Evolutionary conservation across 768 basidiomycete genomes (phyloP).

Genomic region (Lactarius sp.): DNA sequence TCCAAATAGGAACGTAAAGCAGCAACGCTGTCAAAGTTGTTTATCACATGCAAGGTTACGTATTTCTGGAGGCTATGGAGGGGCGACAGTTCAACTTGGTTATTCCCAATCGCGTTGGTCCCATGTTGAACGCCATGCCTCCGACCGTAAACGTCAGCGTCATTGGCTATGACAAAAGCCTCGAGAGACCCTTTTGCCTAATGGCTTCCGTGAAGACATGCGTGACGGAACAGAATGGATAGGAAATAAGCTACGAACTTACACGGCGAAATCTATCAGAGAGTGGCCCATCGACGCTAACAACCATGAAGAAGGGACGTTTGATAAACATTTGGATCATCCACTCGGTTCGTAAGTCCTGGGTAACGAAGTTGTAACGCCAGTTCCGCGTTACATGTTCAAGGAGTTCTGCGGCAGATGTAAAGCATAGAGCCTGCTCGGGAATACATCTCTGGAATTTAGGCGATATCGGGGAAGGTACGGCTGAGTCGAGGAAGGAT

Average conservation of each 20-base stretch:
- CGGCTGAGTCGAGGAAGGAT: slow-evolving; percentile 17
- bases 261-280: slow-evolving; percentile 59
- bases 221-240: slow-evolving; percentile 3
- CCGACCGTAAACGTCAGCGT: slow-evolving; percentile 59
- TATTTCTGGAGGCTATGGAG: slow-evolving; percentile 39
- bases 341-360: slow-evolving; percentile 53
- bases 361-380: slow-evolving; percentile 75
- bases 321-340: slow-evolving; percentile 68
- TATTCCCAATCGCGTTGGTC: background rate
- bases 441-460: slow-evolving; percentile 8
- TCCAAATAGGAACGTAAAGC: slow-evolving; percentile 62
- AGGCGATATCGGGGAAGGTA: slow-evolving; percentile 14
- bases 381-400: slow-evolving; percentile 77
- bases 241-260: slow-evolving; percentile 33
- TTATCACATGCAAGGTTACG: slow-evolving; percentile 56
- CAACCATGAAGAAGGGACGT: slow-evolving; percentile 86
- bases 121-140: background rate
- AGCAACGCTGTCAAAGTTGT: slow-evolving; percentile 53
- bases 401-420: slow-evolving; percentile 51
- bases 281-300: slow-evolving; percentile 80
- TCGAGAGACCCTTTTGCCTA: slow-evolving; percentile 45
- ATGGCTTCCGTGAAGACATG: slow-evolving; percentile 18
- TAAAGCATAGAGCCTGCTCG: slow-evolving; percentile 36
- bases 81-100: slow-evolving; percentile 12
- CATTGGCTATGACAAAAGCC: slow-evolving; percentile 70